Conservation (phyloP, 352 stramenopile genomes). For the Pythium myriotylum region DNA sequence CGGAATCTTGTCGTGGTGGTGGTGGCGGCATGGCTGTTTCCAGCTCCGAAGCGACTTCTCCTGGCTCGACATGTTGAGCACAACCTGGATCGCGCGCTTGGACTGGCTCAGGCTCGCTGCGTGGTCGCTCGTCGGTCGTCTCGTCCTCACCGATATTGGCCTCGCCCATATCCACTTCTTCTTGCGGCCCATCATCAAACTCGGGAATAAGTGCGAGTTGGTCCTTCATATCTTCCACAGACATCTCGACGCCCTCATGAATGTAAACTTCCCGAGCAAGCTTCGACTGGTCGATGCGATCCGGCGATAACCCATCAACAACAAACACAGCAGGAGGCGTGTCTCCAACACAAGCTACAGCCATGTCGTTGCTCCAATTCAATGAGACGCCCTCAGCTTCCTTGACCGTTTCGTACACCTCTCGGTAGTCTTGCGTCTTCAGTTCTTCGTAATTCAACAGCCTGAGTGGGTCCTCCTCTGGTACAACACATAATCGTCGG, state of each 20-base stretch:
- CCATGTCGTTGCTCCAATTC: background rate
- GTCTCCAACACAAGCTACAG: slow-evolving; percentile 4
- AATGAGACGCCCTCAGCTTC: background rate
- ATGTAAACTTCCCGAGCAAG: slow-evolving; percentile 9
- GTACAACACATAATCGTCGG: background rate
- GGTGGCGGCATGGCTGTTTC: too few species aligned
- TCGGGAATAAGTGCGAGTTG: slow-evolving; percentile 31
- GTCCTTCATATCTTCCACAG: slow-evolving; percentile 15
- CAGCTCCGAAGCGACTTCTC: too few species aligned
- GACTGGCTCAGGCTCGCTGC: too few species aligned
- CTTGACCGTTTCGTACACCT: background rate
- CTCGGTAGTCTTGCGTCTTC: too few species aligned
- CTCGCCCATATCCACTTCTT: slow-evolving; percentile 18
- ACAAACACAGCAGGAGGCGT: slow-evolving; percentile 11
- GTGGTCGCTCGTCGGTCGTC: background rate
- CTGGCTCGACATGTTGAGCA: too few species aligned
- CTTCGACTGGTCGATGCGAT: slow-evolving; percentile 12
- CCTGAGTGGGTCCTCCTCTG: background rate
- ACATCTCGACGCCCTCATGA: slow-evolving; percentile 20
- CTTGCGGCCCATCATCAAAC: background rate
- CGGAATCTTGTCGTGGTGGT: too few species aligned
- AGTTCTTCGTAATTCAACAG: slow-evolving; percentile 4
- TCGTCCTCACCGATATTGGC: slow-evolving; percentile 24
- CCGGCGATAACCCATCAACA: slow-evolving; percentile 3
- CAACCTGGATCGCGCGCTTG: too few species aligned